phyloP scores from a whole-genome alignment of 306 rosid genomes.

The Cercis canadensis region DNA sequence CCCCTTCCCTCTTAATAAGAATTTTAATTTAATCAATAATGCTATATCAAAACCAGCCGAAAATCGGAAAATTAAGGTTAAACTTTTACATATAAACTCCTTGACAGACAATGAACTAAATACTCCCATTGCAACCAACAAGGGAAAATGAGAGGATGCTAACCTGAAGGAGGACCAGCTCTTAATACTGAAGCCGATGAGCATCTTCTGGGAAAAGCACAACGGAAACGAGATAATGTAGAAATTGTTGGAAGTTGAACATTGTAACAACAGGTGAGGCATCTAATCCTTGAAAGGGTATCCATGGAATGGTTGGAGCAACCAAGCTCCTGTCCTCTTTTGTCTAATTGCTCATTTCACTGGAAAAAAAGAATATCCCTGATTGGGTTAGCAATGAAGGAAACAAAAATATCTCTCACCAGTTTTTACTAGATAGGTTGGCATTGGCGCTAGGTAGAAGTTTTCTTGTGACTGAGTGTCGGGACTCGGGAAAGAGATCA shows the following conservation, averaged over 20 bases:
- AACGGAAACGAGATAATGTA: constrained; percentile 43
- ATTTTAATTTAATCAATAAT: no score
- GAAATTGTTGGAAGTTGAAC: constrained; percentile 46
- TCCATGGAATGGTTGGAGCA: constrained; percentile 47
- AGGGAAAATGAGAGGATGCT: neutral
- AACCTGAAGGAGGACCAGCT: constrained; percentile 62
- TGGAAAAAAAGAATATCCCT: neutral
- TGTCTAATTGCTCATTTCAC: constrained; percentile 5
- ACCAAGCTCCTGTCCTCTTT: neutral
- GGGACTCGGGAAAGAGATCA: no score
- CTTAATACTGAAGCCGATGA: constrained; percentile 41
- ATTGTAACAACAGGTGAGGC: constrained; percentile 39
- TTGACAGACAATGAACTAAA: no score
- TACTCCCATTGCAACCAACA: neutral
- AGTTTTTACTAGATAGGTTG: no score
- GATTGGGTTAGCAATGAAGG: no score
- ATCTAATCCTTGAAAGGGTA: constrained; percentile 57
- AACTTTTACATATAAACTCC: no score
- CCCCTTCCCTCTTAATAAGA: no score
- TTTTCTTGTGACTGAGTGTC: no score
- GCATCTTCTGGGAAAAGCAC: constrained; percentile 29
- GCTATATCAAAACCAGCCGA: no score
- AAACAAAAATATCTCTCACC: no score
- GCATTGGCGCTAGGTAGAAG: no score
- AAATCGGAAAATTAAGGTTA: no score